Percentiles rank a stretch among this genome's conserved stretches.
Conservation (phyloP, 805 yeast genomes). For the Metschnikowia rubicola region DNA sequence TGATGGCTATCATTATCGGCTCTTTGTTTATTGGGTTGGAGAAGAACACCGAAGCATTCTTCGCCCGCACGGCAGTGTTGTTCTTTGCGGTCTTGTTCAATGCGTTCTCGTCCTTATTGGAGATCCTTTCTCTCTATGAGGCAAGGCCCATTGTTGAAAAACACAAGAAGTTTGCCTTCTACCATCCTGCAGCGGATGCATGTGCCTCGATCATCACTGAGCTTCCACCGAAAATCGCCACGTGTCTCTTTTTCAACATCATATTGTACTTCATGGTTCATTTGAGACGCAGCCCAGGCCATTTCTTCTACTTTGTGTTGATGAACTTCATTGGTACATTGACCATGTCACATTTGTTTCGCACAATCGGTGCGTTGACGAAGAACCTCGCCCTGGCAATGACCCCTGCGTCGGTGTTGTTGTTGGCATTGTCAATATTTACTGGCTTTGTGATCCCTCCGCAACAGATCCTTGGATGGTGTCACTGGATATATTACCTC, state of each 20-base stretch:
- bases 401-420: constrained; percentile 41
- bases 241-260: constrained; percentile 28
- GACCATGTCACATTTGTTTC: constrained; percentile 37
- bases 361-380: constrained; percentile 39
- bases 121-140: constrained; percentile 52
- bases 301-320: constrained; percentile 35
- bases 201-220: constrained; percentile 56
- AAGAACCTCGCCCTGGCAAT: constrained; percentile 37
- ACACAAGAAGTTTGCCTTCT: constrained; percentile 67
- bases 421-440: constrained; percentile 52
- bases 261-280: constrained; percentile 26
- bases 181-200: constrained; percentile 72
- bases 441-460: constrained; percentile 44
- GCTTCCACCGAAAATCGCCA: constrained; percentile 51
- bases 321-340: constrained; percentile 15
- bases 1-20: constrained; percentile 56
- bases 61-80: constrained; percentile 57
- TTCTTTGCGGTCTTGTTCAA: constrained; percentile 58
- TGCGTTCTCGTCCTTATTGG: constrained; percentile 57
- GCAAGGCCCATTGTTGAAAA: constrained; percentile 63
- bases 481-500: constrained; percentile 35
- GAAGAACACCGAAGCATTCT: constrained; percentile 49
- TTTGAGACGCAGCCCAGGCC: constrained; percentile 32
- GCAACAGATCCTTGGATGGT: constrained; percentile 31
- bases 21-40: constrained; percentile 53